These are phyloP conservation scores for Coemansia guatemalensis DNA, from an alignment of 192 early-diverging fungal genomes.

Conservation along the genomic window DNA sequence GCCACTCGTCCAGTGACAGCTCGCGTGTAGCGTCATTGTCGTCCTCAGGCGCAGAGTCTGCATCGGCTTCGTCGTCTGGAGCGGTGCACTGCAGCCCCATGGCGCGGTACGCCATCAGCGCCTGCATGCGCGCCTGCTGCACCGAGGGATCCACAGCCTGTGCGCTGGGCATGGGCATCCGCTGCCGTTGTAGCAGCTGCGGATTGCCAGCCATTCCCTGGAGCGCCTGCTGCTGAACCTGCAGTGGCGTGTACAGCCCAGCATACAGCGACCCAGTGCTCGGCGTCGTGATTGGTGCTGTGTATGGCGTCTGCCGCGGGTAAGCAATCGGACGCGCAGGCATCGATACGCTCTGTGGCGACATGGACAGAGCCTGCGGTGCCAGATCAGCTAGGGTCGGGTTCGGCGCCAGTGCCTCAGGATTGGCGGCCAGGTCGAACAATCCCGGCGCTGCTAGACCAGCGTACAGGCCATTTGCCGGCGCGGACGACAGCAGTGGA, in stretches of 20 bases:
- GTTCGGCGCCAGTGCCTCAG: slow-evolving; percentile 3
- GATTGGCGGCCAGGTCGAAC: slow-evolving; percentile 18
- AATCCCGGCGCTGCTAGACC: slow-evolving; percentile 25
- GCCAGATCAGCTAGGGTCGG: slow-evolving; percentile 14
- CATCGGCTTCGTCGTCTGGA: slow-evolving; percentile 28
- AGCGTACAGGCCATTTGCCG: slow-evolving; percentile 24
- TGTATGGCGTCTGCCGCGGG: slow-evolving; percentile 5
- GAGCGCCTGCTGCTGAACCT: slow-evolving; percentile 36
- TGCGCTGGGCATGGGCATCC: slow-evolving; percentile 42
- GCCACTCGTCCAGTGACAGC: slow-evolving; percentile 53
- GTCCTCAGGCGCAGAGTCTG: neutral
- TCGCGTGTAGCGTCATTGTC: slow-evolving; percentile 21
- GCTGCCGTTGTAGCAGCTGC: slow-evolving; percentile 26
- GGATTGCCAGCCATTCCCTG: slow-evolving; percentile 10
- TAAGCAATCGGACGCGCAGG: slow-evolving; percentile 37
- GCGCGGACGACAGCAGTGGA: slow-evolving; percentile 42
- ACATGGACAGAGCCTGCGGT: slow-evolving; percentile 31
- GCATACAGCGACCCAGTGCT: slow-evolving; percentile 30
- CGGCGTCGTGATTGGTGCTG: slow-evolving; percentile 10
- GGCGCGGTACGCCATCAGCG: slow-evolving; percentile 51
- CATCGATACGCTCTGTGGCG: slow-evolving; percentile 23
- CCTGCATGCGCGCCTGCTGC: slow-evolving; percentile 49
- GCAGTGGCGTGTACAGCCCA: slow-evolving; percentile 38
- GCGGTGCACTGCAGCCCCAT: slow-evolving; percentile 54
- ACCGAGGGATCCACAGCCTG: slow-evolving; percentile 39